Conservation (phyloP, 768 basidiomycete genomes). For the Lepiota subincarnata region DNA sequence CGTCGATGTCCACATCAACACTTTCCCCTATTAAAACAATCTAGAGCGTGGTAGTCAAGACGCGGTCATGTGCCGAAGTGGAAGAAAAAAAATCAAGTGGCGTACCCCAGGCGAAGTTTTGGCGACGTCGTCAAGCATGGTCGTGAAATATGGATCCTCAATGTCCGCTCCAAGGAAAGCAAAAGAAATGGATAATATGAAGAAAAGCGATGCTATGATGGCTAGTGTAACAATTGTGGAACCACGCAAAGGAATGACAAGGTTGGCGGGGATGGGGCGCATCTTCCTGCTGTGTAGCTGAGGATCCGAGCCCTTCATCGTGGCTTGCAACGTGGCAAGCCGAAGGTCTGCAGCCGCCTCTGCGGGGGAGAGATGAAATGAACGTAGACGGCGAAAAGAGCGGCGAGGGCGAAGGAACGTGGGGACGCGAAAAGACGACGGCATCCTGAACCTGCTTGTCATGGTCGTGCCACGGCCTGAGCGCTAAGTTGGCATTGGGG, state of each 20-base stretch:
- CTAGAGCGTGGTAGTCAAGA: conserved; percentile 21
- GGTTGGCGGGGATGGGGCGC: conserved; percentile 15
- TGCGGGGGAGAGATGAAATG: conserved; percentile 36
- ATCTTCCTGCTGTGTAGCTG: conserved; percentile 4
- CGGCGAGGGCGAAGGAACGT: conserved; percentile 27
- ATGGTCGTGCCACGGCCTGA: conserved; percentile 5
- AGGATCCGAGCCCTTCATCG: conserved; percentile 21
- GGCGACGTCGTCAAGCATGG: conserved; percentile 36
- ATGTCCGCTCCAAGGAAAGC: conserved; percentile 43
- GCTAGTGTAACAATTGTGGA: conserved; percentile 31
- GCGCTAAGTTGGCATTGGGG: conserved; percentile 3
- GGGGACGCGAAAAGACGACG: conserved; percentile 27
- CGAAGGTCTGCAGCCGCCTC: conserved; percentile 11
- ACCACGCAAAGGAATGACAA: conserved; percentile 26
- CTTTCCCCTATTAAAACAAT: conserved; percentile 53
- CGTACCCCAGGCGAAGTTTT: conserved; percentile 42
- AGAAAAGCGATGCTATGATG: conserved; percentile 41
- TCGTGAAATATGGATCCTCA: conserved; percentile 37
- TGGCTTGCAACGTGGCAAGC: conserved; percentile 19
- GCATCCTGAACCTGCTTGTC: conserved; percentile 12
- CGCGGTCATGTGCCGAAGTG: background rate
- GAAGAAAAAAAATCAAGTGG: background rate
- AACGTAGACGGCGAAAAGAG: conserved; percentile 37
- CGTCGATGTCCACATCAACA: conserved; percentile 56
- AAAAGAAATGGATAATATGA: conserved; percentile 44